phyloP scores from a whole-genome alignment of 1,284 basidiomycete species.

The Earliella scabrosa region DNA sequence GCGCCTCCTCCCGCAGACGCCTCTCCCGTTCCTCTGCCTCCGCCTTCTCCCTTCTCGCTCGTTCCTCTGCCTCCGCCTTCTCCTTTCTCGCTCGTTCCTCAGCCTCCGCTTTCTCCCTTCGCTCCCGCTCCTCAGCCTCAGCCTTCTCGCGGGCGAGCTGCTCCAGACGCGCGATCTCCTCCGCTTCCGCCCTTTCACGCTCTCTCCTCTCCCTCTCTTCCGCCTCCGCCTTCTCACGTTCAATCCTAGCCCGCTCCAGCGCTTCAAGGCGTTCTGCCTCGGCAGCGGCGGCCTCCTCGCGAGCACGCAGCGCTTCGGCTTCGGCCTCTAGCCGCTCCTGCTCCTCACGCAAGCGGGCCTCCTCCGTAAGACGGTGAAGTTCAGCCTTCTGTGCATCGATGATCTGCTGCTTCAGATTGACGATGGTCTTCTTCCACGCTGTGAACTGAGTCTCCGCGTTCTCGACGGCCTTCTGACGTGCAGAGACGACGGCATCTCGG shows the following conservation, averaged over 20 bases:
- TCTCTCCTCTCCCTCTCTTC: conserved; percentile 34
- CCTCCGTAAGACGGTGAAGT: conserved; percentile 35
- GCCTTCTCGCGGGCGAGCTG: conserved; percentile 31
- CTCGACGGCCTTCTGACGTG: conserved; percentile 51
- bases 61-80: conserved; percentile 25
- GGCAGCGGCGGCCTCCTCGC: conserved; percentile 20
- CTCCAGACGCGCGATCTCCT: conserved; percentile 23
- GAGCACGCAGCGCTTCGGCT: conserved; percentile 19
- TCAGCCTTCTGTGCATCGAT: conserved; percentile 36
- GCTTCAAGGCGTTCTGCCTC: conserved; percentile 28
- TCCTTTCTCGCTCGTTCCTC: neutral
- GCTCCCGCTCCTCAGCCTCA: conserved; percentile 21
- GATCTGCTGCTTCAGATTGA: conserved; percentile 38
- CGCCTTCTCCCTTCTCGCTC: conserved; percentile 8
- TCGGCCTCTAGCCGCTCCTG: conserved; percentile 40
- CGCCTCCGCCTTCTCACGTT: conserved; percentile 33
- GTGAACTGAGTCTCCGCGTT: conserved; percentile 52
- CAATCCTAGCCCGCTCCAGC: conserved; percentile 29
- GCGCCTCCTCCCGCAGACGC: conserved; percentile 34
- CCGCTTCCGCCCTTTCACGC: conserved; percentile 35
- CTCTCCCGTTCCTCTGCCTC: conserved; percentile 32
- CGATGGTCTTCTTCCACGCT: conserved; percentile 50
- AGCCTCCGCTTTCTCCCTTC: conserved; percentile 25
- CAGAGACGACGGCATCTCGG: conserved; percentile 48
- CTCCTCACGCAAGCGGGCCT: conserved; percentile 40